Percentiles rank a stretch among this genome's conserved stretches.
Evolutionary conservation across 331 rosid genomes (phyloP).

Genomic region (Ulmus americana): DNA sequence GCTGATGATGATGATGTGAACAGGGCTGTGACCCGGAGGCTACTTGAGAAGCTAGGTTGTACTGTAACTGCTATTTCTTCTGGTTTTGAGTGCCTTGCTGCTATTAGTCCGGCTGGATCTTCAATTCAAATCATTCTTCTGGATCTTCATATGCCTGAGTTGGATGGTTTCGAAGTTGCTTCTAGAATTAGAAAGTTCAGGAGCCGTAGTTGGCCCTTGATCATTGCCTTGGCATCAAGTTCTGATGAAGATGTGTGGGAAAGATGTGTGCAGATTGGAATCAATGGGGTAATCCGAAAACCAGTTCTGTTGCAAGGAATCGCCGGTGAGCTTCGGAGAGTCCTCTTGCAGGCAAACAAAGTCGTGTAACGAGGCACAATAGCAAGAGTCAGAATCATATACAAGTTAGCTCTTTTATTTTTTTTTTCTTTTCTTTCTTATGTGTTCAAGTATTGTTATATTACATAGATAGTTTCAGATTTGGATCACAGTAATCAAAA

Average conservation of each 20-base stretch:
- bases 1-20: conserved; percentile 78
- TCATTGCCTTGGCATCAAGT: conserved; percentile 52
- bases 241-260: conserved; percentile 70
- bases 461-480: conserved; percentile 19
- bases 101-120: conserved; percentile 52
- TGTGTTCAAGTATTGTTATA: conserved; percentile 17
- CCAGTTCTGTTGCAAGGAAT: conserved; percentile 71
- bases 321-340: conserved; percentile 59
- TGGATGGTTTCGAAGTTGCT: conserved; percentile 86
- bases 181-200: conserved; percentile 60
- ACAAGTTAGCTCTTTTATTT: conserved; percentile 44
- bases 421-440: conserved; percentile 8
- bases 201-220: conserved; percentile 77
- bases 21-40: conserved; percentile 72
- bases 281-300: conserved; percentile 62
- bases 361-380: conserved; percentile 31
- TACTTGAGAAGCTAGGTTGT: conserved; percentile 93
- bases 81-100: conserved; percentile 78
- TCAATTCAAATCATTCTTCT: conserved; percentile 65
- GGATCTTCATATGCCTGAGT: conserved; percentile 76
- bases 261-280: conserved; percentile 61
- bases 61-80: conserved; percentile 62
- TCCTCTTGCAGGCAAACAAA: conserved; percentile 57
- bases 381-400: conserved; percentile 43
- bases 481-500: conserved; percentile 13